Conservation (phyloP, 108 stramenopile species). For the Pseudonitzschia delicatissima region DNA sequence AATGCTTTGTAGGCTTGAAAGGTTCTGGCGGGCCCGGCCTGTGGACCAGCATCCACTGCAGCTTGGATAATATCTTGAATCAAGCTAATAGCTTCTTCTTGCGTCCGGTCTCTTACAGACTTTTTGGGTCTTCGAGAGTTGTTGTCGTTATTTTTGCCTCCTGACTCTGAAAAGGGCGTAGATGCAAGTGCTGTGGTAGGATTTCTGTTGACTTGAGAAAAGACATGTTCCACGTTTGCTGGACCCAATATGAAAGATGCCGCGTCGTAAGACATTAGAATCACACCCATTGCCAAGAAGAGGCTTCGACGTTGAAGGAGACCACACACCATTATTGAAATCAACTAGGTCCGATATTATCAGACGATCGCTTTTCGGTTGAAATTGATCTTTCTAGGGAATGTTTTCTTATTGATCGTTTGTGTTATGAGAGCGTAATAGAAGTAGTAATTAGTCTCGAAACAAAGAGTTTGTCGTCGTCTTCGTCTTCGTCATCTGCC, state of each 20-base stretch:
- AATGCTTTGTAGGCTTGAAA: constrained; percentile 78
- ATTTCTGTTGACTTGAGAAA: neutral
- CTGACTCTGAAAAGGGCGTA: neutral
- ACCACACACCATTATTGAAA: too few species aligned
- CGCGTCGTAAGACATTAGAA: neutral
- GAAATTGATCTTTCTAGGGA: too few species aligned
- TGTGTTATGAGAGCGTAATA: too few species aligned
- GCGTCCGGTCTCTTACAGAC: constrained; percentile 66
- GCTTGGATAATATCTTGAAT: constrained; percentile 72
- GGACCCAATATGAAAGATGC: neutral
- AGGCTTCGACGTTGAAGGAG: neutral
- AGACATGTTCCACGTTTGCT: neutral
- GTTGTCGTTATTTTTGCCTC: neutral
- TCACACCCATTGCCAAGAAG: neutral
- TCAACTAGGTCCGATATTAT: too few species aligned
- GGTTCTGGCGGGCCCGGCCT: constrained; percentile 74
- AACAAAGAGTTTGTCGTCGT: too few species aligned
- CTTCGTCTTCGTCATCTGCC: too few species aligned
- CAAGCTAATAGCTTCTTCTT: constrained; percentile 59
- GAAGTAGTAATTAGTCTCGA: too few species aligned
- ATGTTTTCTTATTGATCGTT: too few species aligned
- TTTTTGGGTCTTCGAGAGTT: constrained; percentile 39
- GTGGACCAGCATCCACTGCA: constrained; percentile 73
- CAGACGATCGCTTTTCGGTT: too few species aligned
- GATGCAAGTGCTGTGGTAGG: neutral